These are phyloP conservation scores for Fusarium tjaetaba DNA, from an alignment of 2,329 filamentous ascomycete species.

Conservation along the genomic window DNA sequence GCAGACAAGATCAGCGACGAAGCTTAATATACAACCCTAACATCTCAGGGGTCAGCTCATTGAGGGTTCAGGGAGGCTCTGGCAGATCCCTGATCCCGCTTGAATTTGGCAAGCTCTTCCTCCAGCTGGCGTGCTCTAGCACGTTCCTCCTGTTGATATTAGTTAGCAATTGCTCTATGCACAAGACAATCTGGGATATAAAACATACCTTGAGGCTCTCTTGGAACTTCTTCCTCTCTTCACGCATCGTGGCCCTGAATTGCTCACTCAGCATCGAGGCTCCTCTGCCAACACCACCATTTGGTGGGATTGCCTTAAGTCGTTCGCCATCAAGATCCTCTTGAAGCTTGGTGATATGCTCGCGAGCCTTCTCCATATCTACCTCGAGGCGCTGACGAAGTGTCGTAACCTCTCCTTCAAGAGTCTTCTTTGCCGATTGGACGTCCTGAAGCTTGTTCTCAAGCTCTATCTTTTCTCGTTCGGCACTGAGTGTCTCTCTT, in stretches of 20 bases:
- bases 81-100: conserved; percentile 53
- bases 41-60: conserved; percentile 13
- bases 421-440: conserved; percentile 22
- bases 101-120: conserved; percentile 60
- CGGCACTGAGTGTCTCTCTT: conserved; percentile 60
- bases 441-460: conserved; percentile 52
- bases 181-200: background rate
- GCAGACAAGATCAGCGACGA: background rate
- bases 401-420: conserved; percentile 40
- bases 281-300: conserved; percentile 51
- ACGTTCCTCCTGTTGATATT: conserved; percentile 59
- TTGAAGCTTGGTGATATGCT: conserved; percentile 55
- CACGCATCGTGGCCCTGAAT: conserved; percentile 65
- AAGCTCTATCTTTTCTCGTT: conserved; percentile 58
- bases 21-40: background rate
- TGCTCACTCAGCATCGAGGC: conserved; percentile 66
- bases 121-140: conserved; percentile 58
- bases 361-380: conserved; percentile 51
- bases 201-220: conserved; percentile 61
- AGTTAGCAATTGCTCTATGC: conserved; percentile 41
- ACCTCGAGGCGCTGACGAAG: conserved; percentile 52
- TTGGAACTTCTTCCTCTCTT: conserved; percentile 66
- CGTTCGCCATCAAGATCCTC: conserved; percentile 63
- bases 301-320: conserved; percentile 54
- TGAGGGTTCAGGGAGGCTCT: conserved; percentile 57